Percentiles rank a stretch among this genome's conserved stretches.
Conservation (phyloP, 1,284 basidiomycete genomes). For the Ustilago shanxiensis region DNA sequence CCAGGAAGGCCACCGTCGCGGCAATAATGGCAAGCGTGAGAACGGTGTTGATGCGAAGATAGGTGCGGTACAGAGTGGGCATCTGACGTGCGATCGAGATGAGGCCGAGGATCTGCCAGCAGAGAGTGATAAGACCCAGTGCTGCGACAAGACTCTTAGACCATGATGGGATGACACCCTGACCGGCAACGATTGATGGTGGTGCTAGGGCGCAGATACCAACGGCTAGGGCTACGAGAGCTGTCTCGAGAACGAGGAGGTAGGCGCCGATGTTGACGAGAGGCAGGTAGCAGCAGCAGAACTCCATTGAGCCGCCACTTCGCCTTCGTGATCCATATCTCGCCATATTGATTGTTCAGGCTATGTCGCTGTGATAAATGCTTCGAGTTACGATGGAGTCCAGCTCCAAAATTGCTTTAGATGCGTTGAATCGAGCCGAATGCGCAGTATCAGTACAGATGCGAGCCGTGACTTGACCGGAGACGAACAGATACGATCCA, state of each 20-base stretch:
- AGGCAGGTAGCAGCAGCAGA: constrained; percentile 67
- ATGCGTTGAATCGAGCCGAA: neutral
- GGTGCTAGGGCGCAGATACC: constrained; percentile 62
- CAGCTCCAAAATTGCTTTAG: too few relatives aligned
- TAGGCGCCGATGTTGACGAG: constrained; percentile 68
- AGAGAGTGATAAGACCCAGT: constrained; percentile 57
- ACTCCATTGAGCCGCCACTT: constrained; percentile 52
- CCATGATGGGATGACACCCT: constrained; percentile 60
- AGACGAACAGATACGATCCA: neutral
- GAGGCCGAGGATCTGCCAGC: constrained; percentile 66
- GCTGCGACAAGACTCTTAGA: constrained; percentile 62
- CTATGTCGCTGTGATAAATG: neutral
- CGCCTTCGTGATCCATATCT: constrained; percentile 16
- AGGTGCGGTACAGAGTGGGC: constrained; percentile 60
- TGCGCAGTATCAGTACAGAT: neutral
- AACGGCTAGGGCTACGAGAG: constrained; percentile 59
- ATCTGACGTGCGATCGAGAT: constrained; percentile 54
- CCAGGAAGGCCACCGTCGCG: constrained; percentile 60
- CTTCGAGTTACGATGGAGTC: neutral
- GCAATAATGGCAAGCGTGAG: constrained; percentile 57
- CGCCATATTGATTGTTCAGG: constrained; percentile 17
- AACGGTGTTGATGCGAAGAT: constrained; percentile 64
- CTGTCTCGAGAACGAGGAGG: constrained; percentile 59
- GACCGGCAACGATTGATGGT: constrained; percentile 62
- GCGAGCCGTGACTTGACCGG: neutral